Percentiles rank a stretch among this genome's conserved stretches.
These are phyloP conservation scores for Diaporthe vexans DNA, from an alignment of 2,329 filamentous ascomycete genomes.

Conservation along the genomic window DNA sequence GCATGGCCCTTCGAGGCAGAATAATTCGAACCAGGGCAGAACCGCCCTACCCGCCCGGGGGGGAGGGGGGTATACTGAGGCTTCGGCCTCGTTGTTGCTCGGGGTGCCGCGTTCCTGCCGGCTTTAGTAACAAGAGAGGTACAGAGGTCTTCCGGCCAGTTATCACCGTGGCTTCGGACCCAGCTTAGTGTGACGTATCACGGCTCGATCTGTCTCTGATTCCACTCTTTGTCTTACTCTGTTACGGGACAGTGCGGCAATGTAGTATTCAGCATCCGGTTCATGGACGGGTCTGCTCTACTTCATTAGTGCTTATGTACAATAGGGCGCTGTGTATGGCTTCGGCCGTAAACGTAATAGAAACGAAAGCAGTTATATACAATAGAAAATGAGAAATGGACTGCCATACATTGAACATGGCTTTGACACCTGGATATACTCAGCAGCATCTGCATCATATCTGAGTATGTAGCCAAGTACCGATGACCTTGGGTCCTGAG, in stretches of 20 bases:
- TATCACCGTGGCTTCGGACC: background rate
- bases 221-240: background rate
- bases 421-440: background rate
- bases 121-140: background rate
- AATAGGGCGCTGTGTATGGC: background rate
- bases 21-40: background rate
- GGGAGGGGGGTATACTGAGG: background rate
- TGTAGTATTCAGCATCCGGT: background rate
- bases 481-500: too few relatives aligned
- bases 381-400: background rate
- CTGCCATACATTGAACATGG: background rate
- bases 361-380: background rate
- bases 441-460: background rate
- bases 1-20: background rate
- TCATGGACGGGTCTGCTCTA: background rate
- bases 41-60: background rate
- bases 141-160: background rate
- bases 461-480: too few relatives aligned
- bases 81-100: background rate
- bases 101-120: background rate
- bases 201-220: conserved; percentile 2
- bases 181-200: background rate
- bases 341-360: too few relatives aligned
- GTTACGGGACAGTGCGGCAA: too few relatives aligned
- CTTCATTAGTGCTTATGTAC: background rate